Conservation (phyloP, 345 rosid species). For the Populus alba region DNA sequence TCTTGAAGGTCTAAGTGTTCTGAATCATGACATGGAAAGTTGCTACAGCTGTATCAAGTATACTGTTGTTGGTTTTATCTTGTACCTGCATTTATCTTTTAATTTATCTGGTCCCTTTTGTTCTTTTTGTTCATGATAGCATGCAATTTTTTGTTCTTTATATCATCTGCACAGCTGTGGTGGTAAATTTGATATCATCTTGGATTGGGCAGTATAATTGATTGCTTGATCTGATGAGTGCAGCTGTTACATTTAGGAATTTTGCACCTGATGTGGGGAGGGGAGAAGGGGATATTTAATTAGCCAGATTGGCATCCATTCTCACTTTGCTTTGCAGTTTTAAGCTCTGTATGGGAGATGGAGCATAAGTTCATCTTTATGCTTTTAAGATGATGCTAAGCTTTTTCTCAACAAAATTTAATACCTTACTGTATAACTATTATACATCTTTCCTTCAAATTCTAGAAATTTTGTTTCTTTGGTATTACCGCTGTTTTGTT, state of each 20-base stretch:
- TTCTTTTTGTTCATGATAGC: neutral
- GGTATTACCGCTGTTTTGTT: neutral
- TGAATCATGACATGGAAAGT: neutral
- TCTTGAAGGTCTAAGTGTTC: neutral
- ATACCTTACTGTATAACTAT: neutral
- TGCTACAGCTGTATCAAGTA: neutral
- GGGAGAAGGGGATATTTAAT: neutral
- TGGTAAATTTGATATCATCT: neutral
- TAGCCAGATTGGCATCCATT: neutral
- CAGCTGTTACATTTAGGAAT: neutral
- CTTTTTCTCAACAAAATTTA: neutral
- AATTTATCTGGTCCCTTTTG: neutral
- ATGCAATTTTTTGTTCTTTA: neutral
- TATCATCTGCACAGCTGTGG: neutral
- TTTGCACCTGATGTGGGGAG: neutral
- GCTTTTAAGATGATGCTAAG: neutral
- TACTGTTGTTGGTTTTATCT: too few relatives aligned
- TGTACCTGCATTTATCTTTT: neutral
- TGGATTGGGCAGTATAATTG: neutral
- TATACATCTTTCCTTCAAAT: neutral
- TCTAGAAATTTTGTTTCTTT: too few relatives aligned
- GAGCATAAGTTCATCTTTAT: neutral
- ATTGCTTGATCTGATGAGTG: neutral
- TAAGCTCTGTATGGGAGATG: neutral
- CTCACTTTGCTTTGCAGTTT: neutral